These are phyloP conservation scores for Phlebiopsis gigantea DNA, from an alignment of 768 basidiomycete species.

Conservation along the genomic window DNA sequence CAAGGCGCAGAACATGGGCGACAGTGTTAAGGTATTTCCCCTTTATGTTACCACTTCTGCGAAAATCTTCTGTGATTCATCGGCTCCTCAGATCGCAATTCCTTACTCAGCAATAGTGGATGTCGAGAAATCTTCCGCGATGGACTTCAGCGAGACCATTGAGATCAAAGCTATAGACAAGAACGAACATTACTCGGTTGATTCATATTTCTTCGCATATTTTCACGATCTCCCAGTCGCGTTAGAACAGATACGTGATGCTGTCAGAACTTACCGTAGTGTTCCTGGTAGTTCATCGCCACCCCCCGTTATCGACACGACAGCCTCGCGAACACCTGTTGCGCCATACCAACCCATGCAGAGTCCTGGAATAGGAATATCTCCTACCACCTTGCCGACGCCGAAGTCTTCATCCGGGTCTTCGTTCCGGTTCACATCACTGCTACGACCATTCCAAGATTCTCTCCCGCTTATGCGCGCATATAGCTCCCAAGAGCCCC, in stretches of 20 bases:
- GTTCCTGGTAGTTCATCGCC: slow-evolving; percentile 11
- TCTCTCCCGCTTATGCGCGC: slow-evolving; percentile 33
- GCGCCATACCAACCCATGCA: slow-evolving; percentile 9
- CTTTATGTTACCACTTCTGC: background rate
- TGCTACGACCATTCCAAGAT: slow-evolving; percentile 69
- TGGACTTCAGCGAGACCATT: slow-evolving; percentile 96
- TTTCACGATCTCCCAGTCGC: slow-evolving; percentile 78
- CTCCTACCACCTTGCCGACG: slow-evolving; percentile 35
- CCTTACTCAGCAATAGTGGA: slow-evolving; percentile 88
- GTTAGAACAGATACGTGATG: slow-evolving; percentile 75
- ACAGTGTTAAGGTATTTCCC: slow-evolving; percentile 79
- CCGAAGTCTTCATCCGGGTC: slow-evolving; percentile 30
- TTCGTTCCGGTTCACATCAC: slow-evolving; percentile 56
- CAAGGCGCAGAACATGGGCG: slow-evolving; percentile 94
- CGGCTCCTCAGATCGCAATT: slow-evolving; percentile 68
- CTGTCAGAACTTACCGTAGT: slow-evolving; percentile 54
- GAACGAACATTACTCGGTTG: slow-evolving; percentile 67
- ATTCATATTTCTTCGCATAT: slow-evolving; percentile 94
- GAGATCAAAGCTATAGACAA: slow-evolving; percentile 90
- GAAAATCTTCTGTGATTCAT: background rate
- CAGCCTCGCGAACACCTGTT: slow-evolving; percentile 9
- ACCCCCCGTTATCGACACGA: slow-evolving; percentile 24
- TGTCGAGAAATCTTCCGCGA: slow-evolving; percentile 79
- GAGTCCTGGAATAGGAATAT: slow-evolving; percentile 16
- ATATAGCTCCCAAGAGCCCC: slow-evolving; percentile 26